phyloP scores from a whole-genome alignment of 108 stramenopile genomes.

The Skeletonema menzelii region DNA sequence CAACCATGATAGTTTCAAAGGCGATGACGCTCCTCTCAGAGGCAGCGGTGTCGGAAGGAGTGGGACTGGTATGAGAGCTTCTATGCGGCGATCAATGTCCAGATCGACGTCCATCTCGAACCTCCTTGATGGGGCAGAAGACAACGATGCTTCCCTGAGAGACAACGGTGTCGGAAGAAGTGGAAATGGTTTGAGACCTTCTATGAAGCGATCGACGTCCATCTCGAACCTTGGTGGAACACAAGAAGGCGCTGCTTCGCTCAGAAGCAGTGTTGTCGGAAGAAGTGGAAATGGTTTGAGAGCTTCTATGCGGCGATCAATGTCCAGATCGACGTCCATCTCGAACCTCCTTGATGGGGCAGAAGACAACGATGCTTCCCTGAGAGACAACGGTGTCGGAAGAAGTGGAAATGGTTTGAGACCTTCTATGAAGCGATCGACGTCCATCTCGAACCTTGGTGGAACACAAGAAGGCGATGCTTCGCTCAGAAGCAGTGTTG shows the following conservation, averaged over 20 bases:
- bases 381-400: neutral
- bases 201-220: neutral
- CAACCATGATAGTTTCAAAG: neutral
- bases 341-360: neutral
- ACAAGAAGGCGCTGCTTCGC: neutral
- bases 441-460: neutral
- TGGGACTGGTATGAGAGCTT: too few relatives aligned
- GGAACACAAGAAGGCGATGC: neutral
- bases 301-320: too few relatives aligned
- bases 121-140: neutral
- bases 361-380: neutral
- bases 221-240: neutral
- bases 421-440: neutral
- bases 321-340: too few relatives aligned
- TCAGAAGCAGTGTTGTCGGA: neutral
- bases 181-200: neutral
- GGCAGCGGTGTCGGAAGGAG: neutral
- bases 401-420: neutral
- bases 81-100: too few relatives aligned
- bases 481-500: neutral
- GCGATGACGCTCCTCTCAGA: neutral
- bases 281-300: too few relatives aligned
- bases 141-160: neutral
- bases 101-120: neutral
- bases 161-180: neutral